A percentile compares a stretch with the other conserved stretches of the same genome.
phyloP scores from a whole-genome alignment of 2,329 filamentous ascomycete species.

The Fusarium pilosicola region DNA sequence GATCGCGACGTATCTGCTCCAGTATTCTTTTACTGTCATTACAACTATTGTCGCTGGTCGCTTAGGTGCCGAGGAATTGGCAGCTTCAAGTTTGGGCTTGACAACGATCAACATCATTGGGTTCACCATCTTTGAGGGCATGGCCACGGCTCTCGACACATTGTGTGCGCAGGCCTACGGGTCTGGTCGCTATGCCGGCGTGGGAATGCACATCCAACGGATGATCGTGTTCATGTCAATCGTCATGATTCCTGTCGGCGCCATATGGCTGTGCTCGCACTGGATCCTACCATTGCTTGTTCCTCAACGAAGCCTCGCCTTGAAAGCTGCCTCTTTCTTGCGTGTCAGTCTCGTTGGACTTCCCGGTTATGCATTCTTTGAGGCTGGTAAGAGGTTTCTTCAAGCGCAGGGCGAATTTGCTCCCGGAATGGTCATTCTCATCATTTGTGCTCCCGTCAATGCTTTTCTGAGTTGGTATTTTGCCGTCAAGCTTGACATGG shows the following conservation, averaged over 20 bases:
- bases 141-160: slow-evolving; percentile 45
- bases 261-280: slow-evolving; percentile 60
- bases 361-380: slow-evolving; percentile 64
- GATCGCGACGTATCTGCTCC: slow-evolving; percentile 62
- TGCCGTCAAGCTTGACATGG: slow-evolving; percentile 55
- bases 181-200: slow-evolving; percentile 56
- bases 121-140: slow-evolving; percentile 53
- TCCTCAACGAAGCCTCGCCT: slow-evolving; percentile 58
- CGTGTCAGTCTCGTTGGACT: slow-evolving; percentile 59
- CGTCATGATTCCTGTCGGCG: slow-evolving; percentile 59
- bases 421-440: slow-evolving; percentile 58
- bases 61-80: slow-evolving; percentile 63
- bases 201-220: slow-evolving; percentile 64
- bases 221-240: slow-evolving; percentile 62
- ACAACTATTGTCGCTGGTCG: slow-evolving; percentile 64
- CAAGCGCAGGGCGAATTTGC: slow-evolving; percentile 66
- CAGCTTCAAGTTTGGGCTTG: slow-evolving; percentile 61
- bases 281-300: slow-evolving; percentile 58
- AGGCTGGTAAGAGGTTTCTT: slow-evolving; percentile 64
- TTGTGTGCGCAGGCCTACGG: slow-evolving; percentile 43
- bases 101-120: slow-evolving; percentile 68
- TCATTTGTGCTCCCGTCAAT: slow-evolving; percentile 60
- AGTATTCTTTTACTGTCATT: slow-evolving; percentile 64
- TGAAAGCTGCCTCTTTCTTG: slow-evolving; percentile 61
- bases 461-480: slow-evolving; percentile 61